Base-by-base conservation (phyloP, 345 rosid genomes). In the Anastatica hierochuntica region DNA sequence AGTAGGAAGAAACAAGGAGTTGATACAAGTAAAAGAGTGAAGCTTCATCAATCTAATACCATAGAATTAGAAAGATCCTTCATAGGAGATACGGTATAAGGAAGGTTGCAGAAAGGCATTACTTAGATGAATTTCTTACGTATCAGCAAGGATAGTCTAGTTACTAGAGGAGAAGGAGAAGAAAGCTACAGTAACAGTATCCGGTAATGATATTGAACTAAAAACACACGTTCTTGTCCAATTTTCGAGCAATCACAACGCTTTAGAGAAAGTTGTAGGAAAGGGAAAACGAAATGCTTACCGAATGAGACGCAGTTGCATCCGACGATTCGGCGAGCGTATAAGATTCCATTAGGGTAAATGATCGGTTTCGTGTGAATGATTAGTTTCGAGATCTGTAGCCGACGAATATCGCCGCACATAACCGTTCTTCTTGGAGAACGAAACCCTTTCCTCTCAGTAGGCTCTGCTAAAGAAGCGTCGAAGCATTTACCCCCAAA, bases 361-460 rank as follows among this genome's bases (percentile, higher is more conserved):
- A 45, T n/a, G n/a, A 44, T 53, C 26, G 58, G 9, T 49, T 34
- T 47, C 30, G 44, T 34, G 13, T 37, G 14, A 31, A 21, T 54
- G 70, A 66, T 66, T 49, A 29, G 55, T 19, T 49, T 36, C 40
- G 36, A 58, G 64, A 65, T 66, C 71, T 39, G 30, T 44, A 56
- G 14, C 38, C 41, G n/a, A 50, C 16, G 49, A 19, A 57, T 35
- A 8, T 36, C 33, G 19, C 43, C 27, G 27, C 5, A 42, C 71
- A 51, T 58, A 66, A 51, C 54, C 36, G 37, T 58, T 30, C 9
- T 8, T 37, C 5, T 4, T 30, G 41, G 49, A 18, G 63, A 18
- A 57, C 1, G 36, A 34, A 49, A 24, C 27, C 46, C 18, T 45
- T 66, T 51, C 20, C 3, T 44, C 41, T 26, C 11, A 26, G 16